Conservation (phyloP, 2,329 filamentous ascomycete genomes). For the Didymella segeticola region DNA sequence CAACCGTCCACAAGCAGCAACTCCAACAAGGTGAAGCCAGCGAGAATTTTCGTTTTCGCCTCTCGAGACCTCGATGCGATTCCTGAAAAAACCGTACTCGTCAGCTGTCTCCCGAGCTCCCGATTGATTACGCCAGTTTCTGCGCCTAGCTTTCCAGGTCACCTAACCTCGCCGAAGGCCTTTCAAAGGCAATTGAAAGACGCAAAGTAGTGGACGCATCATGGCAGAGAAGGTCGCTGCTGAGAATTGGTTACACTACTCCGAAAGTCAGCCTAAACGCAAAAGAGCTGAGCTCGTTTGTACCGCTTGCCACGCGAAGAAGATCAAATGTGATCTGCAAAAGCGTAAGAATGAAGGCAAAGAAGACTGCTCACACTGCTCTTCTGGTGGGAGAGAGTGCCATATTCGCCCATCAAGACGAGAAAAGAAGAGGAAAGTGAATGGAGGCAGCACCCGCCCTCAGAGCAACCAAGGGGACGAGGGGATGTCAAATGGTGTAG, state of each 20-base stretch:
- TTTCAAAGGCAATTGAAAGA: background rate
- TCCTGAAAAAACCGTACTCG: background rate
- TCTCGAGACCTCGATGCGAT: background rate
- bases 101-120: background rate
- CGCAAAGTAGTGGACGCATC: background rate
- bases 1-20: background rate
- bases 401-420: conserved; percentile 24
- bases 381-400: conserved; percentile 16
- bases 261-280: conserved; percentile 18
- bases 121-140: background rate
- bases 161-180: background rate
- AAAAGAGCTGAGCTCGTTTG: conserved; percentile 32
- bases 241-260: conserved; percentile 30
- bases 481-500: conserved; percentile 15
- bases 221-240: conserved; percentile 1
- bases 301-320: conserved; percentile 27
- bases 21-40: background rate
- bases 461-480: background rate
- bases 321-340: conserved; percentile 31
- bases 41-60: background rate
- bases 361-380: conserved; percentile 24
- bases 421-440: conserved; percentile 22
- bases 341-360: conserved; percentile 16
- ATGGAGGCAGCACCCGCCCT: background rate
- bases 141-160: background rate